Percentiles rank a stretch among this genome's conserved stretches.
Evolutionary conservation across 2,329 filamentous ascomycete species (phyloP).

Genomic region (Ophiostoma fasciatum): DNA sequence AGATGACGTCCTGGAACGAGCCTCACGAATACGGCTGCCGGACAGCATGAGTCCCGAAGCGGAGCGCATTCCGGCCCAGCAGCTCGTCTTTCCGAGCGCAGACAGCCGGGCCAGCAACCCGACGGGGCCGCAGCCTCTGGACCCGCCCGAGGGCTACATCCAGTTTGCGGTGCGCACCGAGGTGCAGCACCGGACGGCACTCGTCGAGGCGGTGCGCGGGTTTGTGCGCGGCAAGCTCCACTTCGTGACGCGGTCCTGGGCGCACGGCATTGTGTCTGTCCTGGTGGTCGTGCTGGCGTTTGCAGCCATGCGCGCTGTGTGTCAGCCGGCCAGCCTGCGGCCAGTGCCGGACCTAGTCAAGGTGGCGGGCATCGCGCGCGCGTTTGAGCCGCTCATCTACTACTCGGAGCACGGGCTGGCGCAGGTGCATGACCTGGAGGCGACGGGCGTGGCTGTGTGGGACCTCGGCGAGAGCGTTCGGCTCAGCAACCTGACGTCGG

Average conservation of each 20-base stretch:
- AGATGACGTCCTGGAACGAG: conserved; percentile 31
- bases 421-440: conserved; percentile 77
- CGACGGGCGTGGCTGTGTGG: conserved; percentile 87
- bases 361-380: conserved; percentile 74
- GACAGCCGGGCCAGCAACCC: no score
- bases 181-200: conserved; percentile 74
- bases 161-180: conserved; percentile 78
- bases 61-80: conserved; percentile 32
- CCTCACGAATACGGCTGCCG: conserved; percentile 39
- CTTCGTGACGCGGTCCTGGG: conserved; percentile 52
- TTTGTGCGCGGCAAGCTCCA: conserved; percentile 46
- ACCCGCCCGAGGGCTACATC: conserved; percentile 46
- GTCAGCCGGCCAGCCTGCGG: conserved; percentile 50
- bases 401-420: conserved; percentile 81
- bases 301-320: conserved; percentile 47
- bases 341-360: conserved; percentile 79
- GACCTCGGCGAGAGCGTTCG: conserved; percentile 85
- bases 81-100: conserved; percentile 19
- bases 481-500: conserved; percentile 80
- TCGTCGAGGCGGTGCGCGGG: conserved; percentile 58
- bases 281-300: conserved; percentile 49
- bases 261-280: conserved; percentile 47
- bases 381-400: conserved; percentile 88
- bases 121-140: no score
- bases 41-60: conserved; percentile 42